Evolutionary conservation across 2,329 filamentous ascomycete genomes (phyloP).

Genomic region (Tricladium varicosporioides): DNA sequence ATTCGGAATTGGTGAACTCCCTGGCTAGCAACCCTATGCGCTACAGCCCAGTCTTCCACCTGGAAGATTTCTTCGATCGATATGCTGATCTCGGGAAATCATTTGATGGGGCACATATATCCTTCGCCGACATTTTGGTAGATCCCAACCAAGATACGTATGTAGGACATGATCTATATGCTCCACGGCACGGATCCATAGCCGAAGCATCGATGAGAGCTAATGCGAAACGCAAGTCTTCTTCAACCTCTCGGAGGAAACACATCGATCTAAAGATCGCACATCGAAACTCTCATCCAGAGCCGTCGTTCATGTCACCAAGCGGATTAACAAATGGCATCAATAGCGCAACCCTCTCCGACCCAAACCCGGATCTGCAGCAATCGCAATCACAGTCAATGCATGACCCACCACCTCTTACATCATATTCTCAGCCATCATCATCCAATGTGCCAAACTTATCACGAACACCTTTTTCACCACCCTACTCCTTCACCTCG

Average conservation of each 20-base stretch:
- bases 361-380: neutral
- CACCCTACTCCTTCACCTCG: slow-evolving; percentile 30
- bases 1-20: slow-evolving; percentile 75
- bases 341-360: neutral
- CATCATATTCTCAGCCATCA: slow-evolving; percentile 11
- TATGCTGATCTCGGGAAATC: slow-evolving; percentile 59
- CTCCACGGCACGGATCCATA: slow-evolving; percentile 34
- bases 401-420: slow-evolving; percentile 17
- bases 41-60: slow-evolving; percentile 76
- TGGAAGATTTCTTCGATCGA: slow-evolving; percentile 85
- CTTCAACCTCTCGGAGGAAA: slow-evolving; percentile 28
- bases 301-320: slow-evolving; percentile 32
- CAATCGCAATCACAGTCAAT: slow-evolving; percentile 12
- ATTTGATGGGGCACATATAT: slow-evolving; percentile 75
- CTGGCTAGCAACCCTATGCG: slow-evolving; percentile 66
- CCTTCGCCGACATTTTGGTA: slow-evolving; percentile 63
- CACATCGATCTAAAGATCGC: slow-evolving; percentile 34
- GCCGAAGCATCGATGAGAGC: neutral
- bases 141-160: slow-evolving; percentile 60
- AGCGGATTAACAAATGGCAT: slow-evolving; percentile 20
- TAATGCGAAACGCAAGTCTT: slow-evolving; percentile 23
- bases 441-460: slow-evolving; percentile 17
- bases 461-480: slow-evolving; percentile 33
- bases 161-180: slow-evolving; percentile 47
- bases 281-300: slow-evolving; percentile 31